Conservation (phyloP, 345 rosid species). For the Adansonia digitata region DNA sequence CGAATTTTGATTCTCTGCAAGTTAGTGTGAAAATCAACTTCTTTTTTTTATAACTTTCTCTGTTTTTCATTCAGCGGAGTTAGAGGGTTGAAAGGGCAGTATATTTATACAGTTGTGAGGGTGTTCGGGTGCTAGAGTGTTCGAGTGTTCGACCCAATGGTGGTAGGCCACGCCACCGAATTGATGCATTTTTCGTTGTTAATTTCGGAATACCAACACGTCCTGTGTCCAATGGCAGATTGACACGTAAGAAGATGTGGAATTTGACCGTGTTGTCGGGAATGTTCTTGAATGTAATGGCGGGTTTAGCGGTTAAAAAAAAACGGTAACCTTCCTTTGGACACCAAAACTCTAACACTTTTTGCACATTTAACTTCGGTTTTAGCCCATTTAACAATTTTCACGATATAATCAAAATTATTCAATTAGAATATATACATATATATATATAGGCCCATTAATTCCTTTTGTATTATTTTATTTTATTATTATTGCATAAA, state of each 20-base stretch:
- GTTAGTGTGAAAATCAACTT: not conserved
- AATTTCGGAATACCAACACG: not conserved
- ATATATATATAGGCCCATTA: too few species aligned
- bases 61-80: not conserved
- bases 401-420: too few species aligned
- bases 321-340: too few species aligned
- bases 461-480: too few species aligned
- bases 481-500: too few species aligned
- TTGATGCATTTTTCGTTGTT: not conserved
- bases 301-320: not conserved
- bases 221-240: not conserved
- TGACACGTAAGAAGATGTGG: not conserved
- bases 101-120: not conserved
- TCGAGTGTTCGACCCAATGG: slow-evolving; percentile 8
- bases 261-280: not conserved
- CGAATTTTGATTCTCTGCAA: not conserved
- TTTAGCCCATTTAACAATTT: too few species aligned
- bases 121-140: not conserved
- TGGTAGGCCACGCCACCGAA: not conserved
- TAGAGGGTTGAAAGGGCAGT: not conserved
- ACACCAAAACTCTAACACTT: too few species aligned
- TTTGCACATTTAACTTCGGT: too few species aligned
- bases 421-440: too few species aligned
- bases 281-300: not conserved
- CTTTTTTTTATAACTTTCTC: not conserved